These are phyloP conservation scores for Alternaria sp. DNA, from an alignment of 2,329 filamentous ascomycete genomes.

Conservation along the genomic window DNA sequence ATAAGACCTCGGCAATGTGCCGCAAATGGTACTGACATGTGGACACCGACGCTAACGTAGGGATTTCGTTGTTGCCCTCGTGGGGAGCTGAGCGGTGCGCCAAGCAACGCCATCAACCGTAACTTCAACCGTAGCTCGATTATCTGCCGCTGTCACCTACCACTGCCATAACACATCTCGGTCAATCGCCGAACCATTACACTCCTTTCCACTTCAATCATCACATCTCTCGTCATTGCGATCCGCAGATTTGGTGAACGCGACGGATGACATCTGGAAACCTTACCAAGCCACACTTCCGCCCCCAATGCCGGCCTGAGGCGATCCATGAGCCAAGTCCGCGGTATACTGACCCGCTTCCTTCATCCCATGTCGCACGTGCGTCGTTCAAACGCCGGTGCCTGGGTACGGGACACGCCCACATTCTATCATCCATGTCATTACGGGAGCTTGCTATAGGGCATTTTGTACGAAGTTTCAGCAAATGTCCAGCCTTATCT, in stretches of 20 bases:
- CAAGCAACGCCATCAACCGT: background rate
- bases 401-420: background rate
- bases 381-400: background rate
- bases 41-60: background rate
- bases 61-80: background rate
- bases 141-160: background rate
- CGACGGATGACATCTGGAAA: background rate
- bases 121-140: background rate
- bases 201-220: background rate
- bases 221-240: background rate
- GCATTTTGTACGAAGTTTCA: background rate
- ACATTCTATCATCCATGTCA: background rate
- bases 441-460: background rate
- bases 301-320: background rate
- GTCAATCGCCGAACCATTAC: background rate
- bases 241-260: background rate
- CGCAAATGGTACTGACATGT: background rate
- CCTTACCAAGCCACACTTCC: background rate
- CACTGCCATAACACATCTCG: background rate
- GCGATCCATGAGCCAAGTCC: background rate
- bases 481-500: constrained; percentile 2
- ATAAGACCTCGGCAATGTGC: background rate
- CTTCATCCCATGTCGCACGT: background rate
- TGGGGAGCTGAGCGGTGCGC: background rate
- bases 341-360: background rate